Conservation (phyloP, 2,329 filamentous ascomycete species). For the Neoscytalidium dimidiatum region DNA sequence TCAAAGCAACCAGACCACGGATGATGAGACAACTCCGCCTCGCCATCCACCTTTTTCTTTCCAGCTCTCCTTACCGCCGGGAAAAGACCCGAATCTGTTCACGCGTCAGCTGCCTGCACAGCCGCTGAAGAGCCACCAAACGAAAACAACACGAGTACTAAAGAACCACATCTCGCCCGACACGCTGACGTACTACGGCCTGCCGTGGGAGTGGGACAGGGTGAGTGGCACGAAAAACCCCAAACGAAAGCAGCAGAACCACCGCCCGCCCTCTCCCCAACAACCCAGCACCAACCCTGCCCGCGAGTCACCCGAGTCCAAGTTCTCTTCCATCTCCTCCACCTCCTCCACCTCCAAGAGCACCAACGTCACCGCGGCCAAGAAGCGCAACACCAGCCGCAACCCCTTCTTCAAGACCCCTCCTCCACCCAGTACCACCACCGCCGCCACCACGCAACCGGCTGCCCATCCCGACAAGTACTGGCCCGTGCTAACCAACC, state of each 20-base stretch:
- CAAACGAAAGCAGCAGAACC: neutral
- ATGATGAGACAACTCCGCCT: neutral
- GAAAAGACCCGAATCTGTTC: neutral
- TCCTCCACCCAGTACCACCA: neutral
- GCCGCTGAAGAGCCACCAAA: neutral
- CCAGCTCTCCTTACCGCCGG: neutral
- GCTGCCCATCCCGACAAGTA: neutral
- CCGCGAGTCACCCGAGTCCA: neutral
- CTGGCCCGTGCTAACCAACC: neutral
- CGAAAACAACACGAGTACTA: conserved; percentile 12
- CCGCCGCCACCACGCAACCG: neutral
- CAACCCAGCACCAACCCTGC: neutral
- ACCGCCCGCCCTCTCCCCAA: neutral
- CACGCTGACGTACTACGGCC: conserved; percentile 49
- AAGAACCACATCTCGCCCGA: conserved; percentile 31
- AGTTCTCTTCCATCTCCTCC: neutral
- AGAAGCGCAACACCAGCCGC: no score
- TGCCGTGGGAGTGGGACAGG: conserved; percentile 50
- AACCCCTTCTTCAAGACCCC: neutral
- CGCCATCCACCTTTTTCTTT: conserved; percentile 3
- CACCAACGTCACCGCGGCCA: no score
- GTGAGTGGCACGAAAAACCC: conserved; percentile 36
- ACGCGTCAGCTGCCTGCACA: neutral
- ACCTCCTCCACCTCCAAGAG: neutral
- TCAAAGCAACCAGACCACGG: neutral